Conservation (phyloP, 768 basidiomycete genomes). For the Guyanaporus albipodus region DNA sequence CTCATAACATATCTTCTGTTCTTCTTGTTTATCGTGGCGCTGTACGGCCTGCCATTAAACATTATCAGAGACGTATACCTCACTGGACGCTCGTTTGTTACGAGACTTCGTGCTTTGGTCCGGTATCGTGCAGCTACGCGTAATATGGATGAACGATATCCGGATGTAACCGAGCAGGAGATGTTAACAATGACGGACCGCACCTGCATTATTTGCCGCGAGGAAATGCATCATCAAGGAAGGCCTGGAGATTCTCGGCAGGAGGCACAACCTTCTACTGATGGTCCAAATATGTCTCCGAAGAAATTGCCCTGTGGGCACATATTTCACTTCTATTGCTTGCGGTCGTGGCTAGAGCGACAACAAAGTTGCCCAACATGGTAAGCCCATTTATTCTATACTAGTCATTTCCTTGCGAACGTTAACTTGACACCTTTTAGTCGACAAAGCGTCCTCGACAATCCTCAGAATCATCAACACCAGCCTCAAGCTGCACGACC, state of each 20-base stretch:
- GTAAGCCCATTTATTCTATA: slow-evolving; percentile 42
- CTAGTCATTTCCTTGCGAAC: slow-evolving; percentile 3
- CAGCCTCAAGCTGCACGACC: slow-evolving; percentile 24
- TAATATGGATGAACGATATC: slow-evolving; percentile 95
- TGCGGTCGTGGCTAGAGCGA: slow-evolving; percentile 95
- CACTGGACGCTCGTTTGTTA: slow-evolving; percentile 88
- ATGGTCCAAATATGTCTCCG: slow-evolving; percentile 91
- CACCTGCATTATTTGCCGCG: slow-evolving; percentile 97
- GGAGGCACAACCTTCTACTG: slow-evolving; percentile 29
- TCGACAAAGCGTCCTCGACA: slow-evolving; percentile 74
- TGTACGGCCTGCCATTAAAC: slow-evolving; percentile 93
- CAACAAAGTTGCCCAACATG: slow-evolving; percentile 99
- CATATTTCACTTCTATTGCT: slow-evolving; percentile 96
- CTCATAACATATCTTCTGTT: slow-evolving; percentile 88
- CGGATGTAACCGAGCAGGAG: slow-evolving; percentile 86
- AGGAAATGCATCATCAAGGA: slow-evolving; percentile 72
- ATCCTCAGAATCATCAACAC: slow-evolving; percentile 33
- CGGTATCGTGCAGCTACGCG: slow-evolving; percentile 92
- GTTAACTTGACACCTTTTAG: slow-evolving; percentile 33
- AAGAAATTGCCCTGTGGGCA: slow-evolving; percentile 97
- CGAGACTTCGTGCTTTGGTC: slow-evolving; percentile 80
- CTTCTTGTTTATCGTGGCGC: slow-evolving; percentile 90
- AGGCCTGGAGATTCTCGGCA: slow-evolving; percentile 21
- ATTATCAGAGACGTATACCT: slow-evolving; percentile 97
- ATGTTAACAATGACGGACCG: slow-evolving; percentile 76